These are phyloP conservation scores for Ophiosphaerella herpotricha DNA, from an alignment of 2,329 filamentous ascomycete species.

Conservation along the genomic window DNA sequence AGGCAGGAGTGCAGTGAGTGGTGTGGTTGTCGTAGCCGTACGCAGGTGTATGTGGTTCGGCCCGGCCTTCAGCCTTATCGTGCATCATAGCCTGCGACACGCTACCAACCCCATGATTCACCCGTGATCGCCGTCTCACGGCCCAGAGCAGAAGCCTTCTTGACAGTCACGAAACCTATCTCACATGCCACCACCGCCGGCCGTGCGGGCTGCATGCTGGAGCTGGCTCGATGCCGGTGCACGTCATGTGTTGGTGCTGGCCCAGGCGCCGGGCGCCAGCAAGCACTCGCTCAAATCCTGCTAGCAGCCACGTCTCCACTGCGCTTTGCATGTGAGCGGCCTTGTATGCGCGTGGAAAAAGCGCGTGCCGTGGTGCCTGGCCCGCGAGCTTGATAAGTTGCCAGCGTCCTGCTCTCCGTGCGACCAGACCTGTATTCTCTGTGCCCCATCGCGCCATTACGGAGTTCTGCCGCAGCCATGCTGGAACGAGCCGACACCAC, in stretches of 20 bases:
- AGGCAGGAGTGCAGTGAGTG: not conserved
- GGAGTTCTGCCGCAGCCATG: constrained; percentile 3
- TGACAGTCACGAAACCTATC: not conserved
- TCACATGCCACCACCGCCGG: not conserved
- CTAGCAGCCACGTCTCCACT: not conserved
- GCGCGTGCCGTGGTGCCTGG: not conserved
- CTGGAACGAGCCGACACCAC: constrained; percentile 8
- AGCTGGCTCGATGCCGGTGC: too few relatives aligned
- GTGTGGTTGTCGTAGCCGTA: not conserved
- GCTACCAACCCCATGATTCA: too few relatives aligned
- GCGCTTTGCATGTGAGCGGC: not conserved
- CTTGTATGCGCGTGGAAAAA: not conserved
- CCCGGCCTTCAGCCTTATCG: too few relatives aligned
- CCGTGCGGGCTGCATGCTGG: too few relatives aligned
- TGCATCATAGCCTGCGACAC: too few relatives aligned
- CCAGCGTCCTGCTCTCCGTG: not conserved
- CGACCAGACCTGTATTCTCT: not conserved
- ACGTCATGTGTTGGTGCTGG: not conserved
- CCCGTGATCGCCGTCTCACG: constrained; percentile 3
- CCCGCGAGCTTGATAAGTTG: too few relatives aligned
- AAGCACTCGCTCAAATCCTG: not conserved
- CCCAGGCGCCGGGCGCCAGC: not conserved
- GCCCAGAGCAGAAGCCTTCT: not conserved
- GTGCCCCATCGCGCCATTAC: not conserved
- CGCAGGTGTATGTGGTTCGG: not conserved